phyloP scores from a whole-genome alignment of 148 eudicot species.

The Spergularia bocconei region DNA sequence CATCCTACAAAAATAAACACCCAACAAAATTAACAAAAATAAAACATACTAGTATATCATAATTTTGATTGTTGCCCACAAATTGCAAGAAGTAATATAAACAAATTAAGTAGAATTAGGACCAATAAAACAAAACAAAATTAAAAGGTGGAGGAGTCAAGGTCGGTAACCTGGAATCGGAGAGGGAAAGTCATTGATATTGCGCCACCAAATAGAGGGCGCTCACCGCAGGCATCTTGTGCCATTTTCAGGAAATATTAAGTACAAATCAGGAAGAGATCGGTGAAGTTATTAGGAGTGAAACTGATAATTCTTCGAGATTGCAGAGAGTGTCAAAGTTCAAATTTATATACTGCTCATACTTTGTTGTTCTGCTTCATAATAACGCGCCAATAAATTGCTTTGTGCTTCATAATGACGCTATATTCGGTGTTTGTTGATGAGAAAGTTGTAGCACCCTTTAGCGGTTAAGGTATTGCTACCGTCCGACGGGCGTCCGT shows the following conservation, averaged over 20 bases:
- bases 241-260: constrained; percentile 33
- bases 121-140: neutral
- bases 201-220: constrained; percentile 77
- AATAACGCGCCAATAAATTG: too few relatives aligned
- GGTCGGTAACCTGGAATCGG: constrained; percentile 60
- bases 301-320: too few relatives aligned
- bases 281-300: too few relatives aligned
- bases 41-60: too few relatives aligned
- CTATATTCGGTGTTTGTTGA: too few relatives aligned
- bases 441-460: too few relatives aligned
- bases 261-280: neutral
- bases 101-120: neutral
- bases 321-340: too few relatives aligned
- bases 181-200: constrained; percentile 55
- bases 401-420: too few relatives aligned
- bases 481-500: too few relatives aligned
- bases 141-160: neutral
- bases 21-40: neutral
- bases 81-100: neutral
- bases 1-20: constrained; percentile 50
- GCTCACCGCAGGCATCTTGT: constrained; percentile 34
- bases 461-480: too few relatives aligned
- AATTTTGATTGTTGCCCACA: constrained; percentile 7
- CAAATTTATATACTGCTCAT: too few relatives aligned
- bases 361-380: too few relatives aligned